Percentiles rank a stretch among this genome's conserved stretches.
Evolutionary conservation across 768 basidiomycete species (phyloP).

Genomic region (Panus rudis): DNA sequence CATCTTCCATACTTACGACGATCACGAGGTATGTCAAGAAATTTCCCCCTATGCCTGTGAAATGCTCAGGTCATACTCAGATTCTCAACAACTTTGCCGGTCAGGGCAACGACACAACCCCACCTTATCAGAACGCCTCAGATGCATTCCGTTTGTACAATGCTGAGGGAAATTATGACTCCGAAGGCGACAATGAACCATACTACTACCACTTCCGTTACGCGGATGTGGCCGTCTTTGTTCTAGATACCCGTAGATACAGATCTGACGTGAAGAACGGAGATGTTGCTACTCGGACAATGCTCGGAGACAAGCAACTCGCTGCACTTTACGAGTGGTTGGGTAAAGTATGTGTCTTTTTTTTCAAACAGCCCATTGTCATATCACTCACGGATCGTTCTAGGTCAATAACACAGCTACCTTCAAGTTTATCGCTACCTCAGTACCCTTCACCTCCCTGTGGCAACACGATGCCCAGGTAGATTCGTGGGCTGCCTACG

Average conservation of each 20-base stretch:
- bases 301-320: conserved; percentile 66
- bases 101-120: conserved; percentile 40
- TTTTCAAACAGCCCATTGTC: background rate
- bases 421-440: conserved; percentile 73
- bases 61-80: conserved; percentile 24
- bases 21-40: conserved; percentile 58
- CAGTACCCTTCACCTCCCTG: conserved; percentile 68
- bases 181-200: conserved; percentile 28
- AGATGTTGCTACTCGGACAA: conserved; percentile 40
- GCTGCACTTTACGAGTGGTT: conserved; percentile 59
- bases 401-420: conserved; percentile 63
- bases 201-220: conserved; percentile 58
- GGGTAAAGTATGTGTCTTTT: conserved; percentile 31
- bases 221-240: conserved; percentile 69
- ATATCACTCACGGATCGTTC: background rate
- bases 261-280: conserved; percentile 36
- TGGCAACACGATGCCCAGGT: conserved; percentile 55
- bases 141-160: conserved; percentile 58
- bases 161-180: conserved; percentile 55
- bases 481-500: conserved; percentile 70
- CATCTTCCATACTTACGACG: conserved; percentile 64
- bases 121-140: conserved; percentile 51
- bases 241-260: conserved; percentile 65
- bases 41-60: background rate
- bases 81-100: conserved; percentile 66